Evolutionary conservation across 148 eudicot species (phyloP).

Genomic region (Arbutus unedo): DNA sequence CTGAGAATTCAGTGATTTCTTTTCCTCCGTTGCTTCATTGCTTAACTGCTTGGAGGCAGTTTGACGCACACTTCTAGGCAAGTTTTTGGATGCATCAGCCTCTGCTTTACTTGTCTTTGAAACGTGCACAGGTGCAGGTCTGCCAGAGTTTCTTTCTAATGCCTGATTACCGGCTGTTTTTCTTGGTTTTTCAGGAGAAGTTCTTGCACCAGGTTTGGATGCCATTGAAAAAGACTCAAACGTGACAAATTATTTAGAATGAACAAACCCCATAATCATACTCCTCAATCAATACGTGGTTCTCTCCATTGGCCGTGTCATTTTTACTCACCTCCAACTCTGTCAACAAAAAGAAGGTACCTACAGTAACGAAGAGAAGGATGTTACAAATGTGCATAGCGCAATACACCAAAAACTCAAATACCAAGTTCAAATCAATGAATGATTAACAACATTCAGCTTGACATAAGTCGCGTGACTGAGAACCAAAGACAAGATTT

Average conservation of each 20-base stretch:
- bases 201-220: constrained; percentile 37
- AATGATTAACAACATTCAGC: neutral
- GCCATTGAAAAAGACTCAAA: constrained; percentile 36
- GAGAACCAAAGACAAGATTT: neutral
- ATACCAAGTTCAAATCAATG: neutral
- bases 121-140: constrained; percentile 26
- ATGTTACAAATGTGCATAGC: constrained; percentile 1
- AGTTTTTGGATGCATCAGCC: constrained; percentile 18
- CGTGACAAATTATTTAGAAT: constrained; percentile 10
- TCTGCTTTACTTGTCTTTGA: constrained; percentile 32
- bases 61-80: constrained; percentile 22
- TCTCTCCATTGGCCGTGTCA: constrained; percentile 23
- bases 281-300: constrained; percentile 13
- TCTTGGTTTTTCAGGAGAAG: constrained; percentile 36
- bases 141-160: constrained; percentile 31
- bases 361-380: constrained; percentile 22
- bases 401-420: neutral
- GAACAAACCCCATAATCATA: constrained; percentile 26
- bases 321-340: constrained; percentile 21
- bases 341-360: constrained; percentile 17
- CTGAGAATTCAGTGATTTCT: constrained; percentile 17
- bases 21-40: constrained; percentile 29
- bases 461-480: neutral
- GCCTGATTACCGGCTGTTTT: constrained; percentile 28
- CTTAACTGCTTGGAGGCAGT: constrained; percentile 21